Base-by-base conservation (phyloP, 805 yeast species). In the Priceomyces melissophilus region DNA sequence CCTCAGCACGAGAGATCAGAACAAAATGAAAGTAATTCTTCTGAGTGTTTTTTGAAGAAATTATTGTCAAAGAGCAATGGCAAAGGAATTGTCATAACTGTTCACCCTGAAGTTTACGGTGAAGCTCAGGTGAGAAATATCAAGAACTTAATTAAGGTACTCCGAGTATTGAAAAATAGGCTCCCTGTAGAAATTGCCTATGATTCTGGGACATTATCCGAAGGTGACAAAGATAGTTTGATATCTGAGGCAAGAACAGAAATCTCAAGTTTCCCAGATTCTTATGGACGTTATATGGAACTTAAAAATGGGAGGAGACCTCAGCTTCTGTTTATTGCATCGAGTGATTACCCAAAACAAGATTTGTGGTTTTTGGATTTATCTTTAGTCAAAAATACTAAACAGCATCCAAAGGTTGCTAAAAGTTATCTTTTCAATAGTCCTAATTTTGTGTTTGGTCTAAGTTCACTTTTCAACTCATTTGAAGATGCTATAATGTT, bases 31-130 rank as follows among this genome's bases (percentile, higher is more conserved):
- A n/a, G 25, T 32, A 5, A 17, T 32, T 30, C 29, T 32, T 11
- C 36, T 4, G 8, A 17, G 17, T 54, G 61, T 30, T 50, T 57
- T 25, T 20, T 54, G 25, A 37, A 40, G 12, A 33, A 42, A 26
- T 41, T 53, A 26, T 17, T 38, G 12, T 10, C 26, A 1, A 44
- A 35, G 29, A 49, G 54, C 33, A 50, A 48, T 26, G 66, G 64
- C 1, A 47, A 45, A 33, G 71, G 71, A 0, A 60, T 66, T 5
- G 65, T 63, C 12, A 56, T 66, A 4, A 62, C 68, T 1, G 28
- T 64, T 4, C 38, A 54, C 11, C 59, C 61, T 2, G 16, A 35
- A 2, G 25, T 39, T 4, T 38, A 44, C 8, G 26, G 40, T 13
- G 45, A 42, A 10, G 38, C 41, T 14, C 59, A 54, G 37, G 23